Percentiles rank a stretch among this genome's conserved stretches.
These are phyloP conservation scores for Coprinellus micaceus DNA, from an alignment of 768 basidiomycete species.

Conservation along the genomic window DNA sequence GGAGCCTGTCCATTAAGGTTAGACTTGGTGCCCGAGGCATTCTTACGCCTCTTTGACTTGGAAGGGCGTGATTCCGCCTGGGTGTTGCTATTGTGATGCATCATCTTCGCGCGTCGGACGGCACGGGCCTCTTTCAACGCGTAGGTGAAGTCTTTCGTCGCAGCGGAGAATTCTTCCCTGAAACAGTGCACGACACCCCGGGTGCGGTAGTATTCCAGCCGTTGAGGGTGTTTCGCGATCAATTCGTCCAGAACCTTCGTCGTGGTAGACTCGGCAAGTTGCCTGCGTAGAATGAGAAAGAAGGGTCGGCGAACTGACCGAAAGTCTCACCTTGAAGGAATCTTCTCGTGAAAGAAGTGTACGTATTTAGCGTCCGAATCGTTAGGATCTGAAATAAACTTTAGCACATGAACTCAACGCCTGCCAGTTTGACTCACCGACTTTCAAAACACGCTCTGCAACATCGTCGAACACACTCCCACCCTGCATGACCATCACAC, in stretches of 20 bases:
- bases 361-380: conserved; percentile 83
- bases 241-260: conserved; percentile 77
- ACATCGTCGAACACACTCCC: conserved; percentile 90
- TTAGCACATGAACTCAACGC: background rate
- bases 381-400: conserved; percentile 52
- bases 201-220: conserved; percentile 81
- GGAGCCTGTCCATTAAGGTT: conserved; percentile 60
- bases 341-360: conserved; percentile 93
- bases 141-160: conserved; percentile 76
- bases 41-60: conserved; percentile 39
- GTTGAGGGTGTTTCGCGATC: conserved; percentile 68
- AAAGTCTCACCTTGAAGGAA: conserved; percentile 68
- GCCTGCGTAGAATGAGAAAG: conserved; percentile 41
- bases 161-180: conserved; percentile 73
- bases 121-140: conserved; percentile 76
- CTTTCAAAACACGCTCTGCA: conserved; percentile 80
- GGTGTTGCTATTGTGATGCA: conserved; percentile 44
- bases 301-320: background rate
- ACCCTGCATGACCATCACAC: conserved; percentile 94
- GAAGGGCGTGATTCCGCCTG: conserved; percentile 27
- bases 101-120: conserved; percentile 58
- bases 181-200: conserved; percentile 90
- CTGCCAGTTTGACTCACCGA: conserved; percentile 30
- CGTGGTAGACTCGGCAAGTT: conserved; percentile 80
- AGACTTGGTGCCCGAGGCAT: conserved; percentile 14